phyloP scores from a whole-genome alignment of 2,329 filamentous ascomycete genomes.

The Colletotrichum orbiculare region DNA sequence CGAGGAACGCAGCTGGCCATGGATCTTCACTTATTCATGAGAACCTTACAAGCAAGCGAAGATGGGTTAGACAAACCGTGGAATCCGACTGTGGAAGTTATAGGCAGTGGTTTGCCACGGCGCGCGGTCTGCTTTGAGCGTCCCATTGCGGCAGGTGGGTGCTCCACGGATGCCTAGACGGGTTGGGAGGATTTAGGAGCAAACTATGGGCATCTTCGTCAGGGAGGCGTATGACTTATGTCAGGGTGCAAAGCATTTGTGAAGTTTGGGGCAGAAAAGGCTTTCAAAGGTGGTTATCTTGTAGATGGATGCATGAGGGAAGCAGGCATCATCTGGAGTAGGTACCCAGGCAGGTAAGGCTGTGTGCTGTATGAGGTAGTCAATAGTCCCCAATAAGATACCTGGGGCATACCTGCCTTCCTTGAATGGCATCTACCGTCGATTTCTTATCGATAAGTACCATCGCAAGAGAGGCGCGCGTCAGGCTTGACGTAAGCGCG shows the following conservation, averaged over 20 bases:
- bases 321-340: too few species aligned
- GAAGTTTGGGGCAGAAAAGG: too few species aligned
- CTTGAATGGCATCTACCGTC: too few species aligned
- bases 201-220: neutral
- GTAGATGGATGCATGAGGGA: too few species aligned
- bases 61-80: conserved; percentile 14
- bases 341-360: too few species aligned
- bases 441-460: conserved; percentile 27
- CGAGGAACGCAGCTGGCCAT: conserved; percentile 25
- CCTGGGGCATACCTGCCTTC: too few species aligned
- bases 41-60: too few species aligned
- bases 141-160: conserved; percentile 11
- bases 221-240: too few species aligned
- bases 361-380: too few species aligned
- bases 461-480: conserved; percentile 17
- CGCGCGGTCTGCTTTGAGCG: conserved; percentile 25
- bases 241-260: too few species aligned
- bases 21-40: conserved; percentile 8
- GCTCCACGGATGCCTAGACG: neutral
- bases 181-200: neutral
- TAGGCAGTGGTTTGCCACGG: conserved; percentile 8
- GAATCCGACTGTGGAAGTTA: conserved; percentile 16
- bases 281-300: too few species aligned
- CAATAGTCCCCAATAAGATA: too few species aligned
- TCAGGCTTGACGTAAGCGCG: neutral